Evolutionary conservation across 2,329 filamentous ascomycete genomes (phyloP), one percentile per base, ranked within the genome.

Genomic region (Aspergillus amoenus): DNA sequence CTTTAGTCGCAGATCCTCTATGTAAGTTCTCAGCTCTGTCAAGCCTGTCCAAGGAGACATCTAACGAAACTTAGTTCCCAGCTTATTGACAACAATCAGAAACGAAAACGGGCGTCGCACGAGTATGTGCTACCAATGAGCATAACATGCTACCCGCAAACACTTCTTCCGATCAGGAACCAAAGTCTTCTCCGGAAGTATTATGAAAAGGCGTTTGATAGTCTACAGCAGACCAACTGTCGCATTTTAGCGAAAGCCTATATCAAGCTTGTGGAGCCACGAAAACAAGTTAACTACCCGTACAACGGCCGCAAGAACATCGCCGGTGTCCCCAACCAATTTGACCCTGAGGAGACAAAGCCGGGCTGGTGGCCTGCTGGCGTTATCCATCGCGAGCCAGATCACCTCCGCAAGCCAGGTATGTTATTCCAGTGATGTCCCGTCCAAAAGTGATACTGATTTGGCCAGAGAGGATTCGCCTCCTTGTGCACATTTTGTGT

Each of bases 231-330:
- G 61, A 68, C 68, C n/a, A 73, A 73, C 55, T 73, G 70, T 34
- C 69, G 70, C 17, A 66, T 70, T 7, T 60, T 73, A 5, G 71
- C 71, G 13, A 73, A 73, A 46, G 70, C 70, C 44, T 73, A 70
- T 53, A 64, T 73, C 59, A 73, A 72, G 55, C 55, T 72, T n/a
- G 67, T 73, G 4, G 71, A 73, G 56, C 71, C 71, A 13, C 68
- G 70, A 34, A 73, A 73, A 40, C 71, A 73, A 56, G 70, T 71
- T 27, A 72, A 72, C 43, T 71, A 69, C 40, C 71, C 71, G 8
- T 73, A 73, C 53, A 73, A 73, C 52, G 71, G 71, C 39, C 66
- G 68, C 13, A 72, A 68, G 43, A 61, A 68, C 15, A 66, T 71
- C 30, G 64, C 64, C 1, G 71, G 71, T 6, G 61, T 64, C 3